Evolutionary conservation across 2,329 filamentous ascomycete species (phyloP).

Genomic region (Botryosphaeria agaves): DNA sequence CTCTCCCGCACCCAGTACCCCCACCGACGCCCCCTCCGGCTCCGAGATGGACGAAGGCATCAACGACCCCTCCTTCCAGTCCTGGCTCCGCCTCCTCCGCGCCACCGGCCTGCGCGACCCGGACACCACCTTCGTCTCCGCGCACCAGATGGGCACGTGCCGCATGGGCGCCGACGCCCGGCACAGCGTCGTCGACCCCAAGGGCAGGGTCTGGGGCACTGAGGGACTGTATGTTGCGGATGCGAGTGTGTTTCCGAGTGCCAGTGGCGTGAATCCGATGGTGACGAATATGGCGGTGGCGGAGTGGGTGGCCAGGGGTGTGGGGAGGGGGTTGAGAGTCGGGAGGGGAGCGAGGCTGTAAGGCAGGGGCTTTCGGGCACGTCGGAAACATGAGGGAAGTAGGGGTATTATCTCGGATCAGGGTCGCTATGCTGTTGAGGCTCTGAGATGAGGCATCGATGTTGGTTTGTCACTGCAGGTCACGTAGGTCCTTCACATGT

Average conservation of each 20-base stretch:
- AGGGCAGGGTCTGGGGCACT: constrained; percentile 42
- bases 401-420: too few species aligned
- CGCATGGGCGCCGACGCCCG: constrained; percentile 42
- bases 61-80: constrained; percentile 40
- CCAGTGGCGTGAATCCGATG: constrained; percentile 73
- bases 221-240: constrained; percentile 53
- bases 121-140: constrained; percentile 42
- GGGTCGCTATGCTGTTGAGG: too few species aligned
- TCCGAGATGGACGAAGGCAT: constrained; percentile 28
- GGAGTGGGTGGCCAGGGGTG: constrained; percentile 43
- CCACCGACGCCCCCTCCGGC: too few species aligned
- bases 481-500: too few species aligned
- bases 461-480: too few species aligned
- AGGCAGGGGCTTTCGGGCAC: too few species aligned
- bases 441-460: too few species aligned
- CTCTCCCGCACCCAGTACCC: constrained; percentile 4
- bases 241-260: constrained; percentile 58
- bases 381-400: too few species aligned
- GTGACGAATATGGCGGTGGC: constrained; percentile 56
- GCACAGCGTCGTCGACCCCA: constrained; percentile 25
- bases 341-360: constrained; percentile 2
- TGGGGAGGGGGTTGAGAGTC: constrained; percentile 29
- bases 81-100: constrained; percentile 39
- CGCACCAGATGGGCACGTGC: constrained; percentile 68
- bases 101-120: constrained; percentile 32